Conservation (phyloP, 306 rosid species). For the Dalbergia cochinchinensis region DNA sequence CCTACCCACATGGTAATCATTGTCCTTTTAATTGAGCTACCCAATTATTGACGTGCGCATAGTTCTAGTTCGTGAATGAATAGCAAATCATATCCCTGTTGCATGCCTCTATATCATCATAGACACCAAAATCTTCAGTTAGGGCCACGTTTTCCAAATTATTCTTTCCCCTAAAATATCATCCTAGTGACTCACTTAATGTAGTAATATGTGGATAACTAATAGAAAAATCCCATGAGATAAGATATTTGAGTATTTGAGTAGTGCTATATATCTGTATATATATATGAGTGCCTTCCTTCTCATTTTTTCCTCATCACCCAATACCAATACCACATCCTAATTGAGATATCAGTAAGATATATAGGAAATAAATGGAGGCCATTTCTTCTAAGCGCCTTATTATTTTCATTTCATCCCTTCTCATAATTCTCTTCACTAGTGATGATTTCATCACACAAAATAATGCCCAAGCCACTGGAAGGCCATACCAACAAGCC, state of each 20-base stretch:
- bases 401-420: not conserved
- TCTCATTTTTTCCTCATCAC: constrained; percentile 40
- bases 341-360: not conserved
- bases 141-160: not conserved
- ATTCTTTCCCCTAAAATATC: not conserved
- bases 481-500: constrained; percentile 34
- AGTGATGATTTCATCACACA: not conserved
- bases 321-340: not conserved
- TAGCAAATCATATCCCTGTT: not conserved
- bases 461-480: constrained; percentile 29
- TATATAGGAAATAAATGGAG: constrained; percentile 40
- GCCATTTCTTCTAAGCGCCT: constrained; percentile 39
- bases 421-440: constrained; percentile 38
- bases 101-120: not conserved
- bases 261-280: constrained; percentile 14
- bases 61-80: not conserved
- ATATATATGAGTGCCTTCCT: not conserved
- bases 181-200: not conserved
- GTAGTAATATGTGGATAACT: not conserved
- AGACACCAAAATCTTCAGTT: not conserved
- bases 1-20: constrained; percentile 34
- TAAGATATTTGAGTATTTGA: not conserved
- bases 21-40: constrained; percentile 31
- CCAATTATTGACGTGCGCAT: constrained; percentile 11
- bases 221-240: not conserved